A percentile compares a stretch with the other conserved stretches of the same genome.
phyloP scores from a whole-genome alignment of 306 rosid genomes.

The Cajanus cajan region DNA sequence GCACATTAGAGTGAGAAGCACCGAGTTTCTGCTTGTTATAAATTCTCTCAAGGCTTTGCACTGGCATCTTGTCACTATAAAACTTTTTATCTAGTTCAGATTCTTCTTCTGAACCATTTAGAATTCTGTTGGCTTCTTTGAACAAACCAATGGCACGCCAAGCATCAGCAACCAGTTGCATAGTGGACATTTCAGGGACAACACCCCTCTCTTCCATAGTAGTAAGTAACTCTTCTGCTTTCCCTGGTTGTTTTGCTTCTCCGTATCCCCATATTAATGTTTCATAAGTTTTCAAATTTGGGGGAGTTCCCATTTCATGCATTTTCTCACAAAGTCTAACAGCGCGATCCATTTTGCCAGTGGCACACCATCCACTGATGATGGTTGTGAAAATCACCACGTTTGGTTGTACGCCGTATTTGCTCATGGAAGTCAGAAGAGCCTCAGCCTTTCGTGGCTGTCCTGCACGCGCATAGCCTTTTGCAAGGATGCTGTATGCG shows the following conservation, averaged over 20 bases:
- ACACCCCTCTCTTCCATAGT: constrained; percentile 71
- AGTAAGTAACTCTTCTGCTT: constrained; percentile 77
- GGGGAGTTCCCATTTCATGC: constrained; percentile 53
- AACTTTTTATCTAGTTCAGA: constrained; percentile 22
- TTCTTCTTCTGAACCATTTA: constrained; percentile 44
- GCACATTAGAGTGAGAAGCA: constrained; percentile 45
- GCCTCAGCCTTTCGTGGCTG: constrained; percentile 74
- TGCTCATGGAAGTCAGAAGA: constrained; percentile 65
- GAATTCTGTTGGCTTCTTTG: constrained; percentile 56
- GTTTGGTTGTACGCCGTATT: constrained; percentile 64
- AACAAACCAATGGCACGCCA: constrained; percentile 78
- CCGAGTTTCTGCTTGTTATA: constrained; percentile 42
- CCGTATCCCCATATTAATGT: constrained; percentile 97
- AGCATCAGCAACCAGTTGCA: constrained; percentile 74
- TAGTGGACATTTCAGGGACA: constrained; percentile 58
- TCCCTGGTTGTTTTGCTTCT: constrained; percentile 90
- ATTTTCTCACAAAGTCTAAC: constrained; percentile 53
- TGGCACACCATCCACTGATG: constrained; percentile 87
- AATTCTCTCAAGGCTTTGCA: constrained; percentile 42
- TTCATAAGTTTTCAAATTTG: constrained; percentile 83
- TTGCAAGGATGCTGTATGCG: constrained; percentile 86
- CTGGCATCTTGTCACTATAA: constrained; percentile 33
- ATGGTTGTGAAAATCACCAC: constrained; percentile 96
- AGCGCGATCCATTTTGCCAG: constrained; percentile 84
- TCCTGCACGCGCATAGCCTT: constrained; percentile 86